Percentiles rank a stretch among this genome's conserved stretches.
phyloP scores from a whole-genome alignment of 2,329 filamentous ascomycete species.

The Ceratocystis lukuohia region DNA sequence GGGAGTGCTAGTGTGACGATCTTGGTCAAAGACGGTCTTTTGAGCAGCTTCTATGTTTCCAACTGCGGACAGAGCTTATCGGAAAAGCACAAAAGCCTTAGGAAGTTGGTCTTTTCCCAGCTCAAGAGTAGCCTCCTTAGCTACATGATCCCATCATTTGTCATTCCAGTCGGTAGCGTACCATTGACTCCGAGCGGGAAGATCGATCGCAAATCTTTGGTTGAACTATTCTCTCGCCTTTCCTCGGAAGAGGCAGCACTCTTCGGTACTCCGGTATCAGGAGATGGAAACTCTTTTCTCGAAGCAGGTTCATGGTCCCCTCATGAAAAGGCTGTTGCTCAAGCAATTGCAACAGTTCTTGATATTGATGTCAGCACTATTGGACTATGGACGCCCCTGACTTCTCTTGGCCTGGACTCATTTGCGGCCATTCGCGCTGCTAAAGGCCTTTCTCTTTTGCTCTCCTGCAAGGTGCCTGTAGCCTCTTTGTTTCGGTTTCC shows the following conservation, averaged over 20 bases:
- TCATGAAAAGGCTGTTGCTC: constrained; percentile 43
- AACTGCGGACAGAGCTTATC: background rate
- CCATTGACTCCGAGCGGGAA: constrained; percentile 67
- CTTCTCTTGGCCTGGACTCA: constrained; percentile 69
- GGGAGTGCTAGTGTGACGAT: constrained; percentile 53
- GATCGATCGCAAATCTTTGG: constrained; percentile 47
- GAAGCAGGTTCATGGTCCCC: constrained; percentile 32
- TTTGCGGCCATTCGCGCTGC: constrained; percentile 64
- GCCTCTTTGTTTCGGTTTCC: constrained; percentile 56
- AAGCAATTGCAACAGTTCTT: constrained; percentile 40
- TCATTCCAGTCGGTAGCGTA: constrained; percentile 56
- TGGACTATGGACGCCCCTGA: constrained; percentile 55
- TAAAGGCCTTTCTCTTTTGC: constrained; percentile 36
- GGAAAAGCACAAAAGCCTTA: background rate
- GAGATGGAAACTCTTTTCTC: background rate
- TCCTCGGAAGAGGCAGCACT: background rate
- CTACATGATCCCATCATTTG: constrained; percentile 68
- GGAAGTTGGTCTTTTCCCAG: constrained; percentile 29
- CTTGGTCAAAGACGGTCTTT: constrained; percentile 40
- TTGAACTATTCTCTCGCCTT: constrained; percentile 30
- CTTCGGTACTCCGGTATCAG: background rate
- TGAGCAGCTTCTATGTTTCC: constrained; percentile 59
- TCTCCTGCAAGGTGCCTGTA: constrained; percentile 43
- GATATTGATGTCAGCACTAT: constrained; percentile 35
- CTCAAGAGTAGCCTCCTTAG: constrained; percentile 46